phyloP scores from a whole-genome alignment of 176 grass and related monocot genomes.

The Elymus sibiricus region DNA sequence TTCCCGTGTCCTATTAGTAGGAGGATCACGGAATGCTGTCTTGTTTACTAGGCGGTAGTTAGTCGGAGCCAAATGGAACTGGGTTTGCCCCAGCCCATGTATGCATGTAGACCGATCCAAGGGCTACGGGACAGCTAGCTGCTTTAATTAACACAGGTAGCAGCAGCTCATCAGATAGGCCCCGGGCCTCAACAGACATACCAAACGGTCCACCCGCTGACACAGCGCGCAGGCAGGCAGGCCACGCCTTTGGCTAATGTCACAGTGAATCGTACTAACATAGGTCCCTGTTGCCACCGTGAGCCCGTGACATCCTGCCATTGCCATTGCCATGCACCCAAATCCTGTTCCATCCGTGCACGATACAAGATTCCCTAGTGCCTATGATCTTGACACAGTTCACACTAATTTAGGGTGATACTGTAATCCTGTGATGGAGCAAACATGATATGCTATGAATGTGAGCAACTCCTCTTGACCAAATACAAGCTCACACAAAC shows the following conservation, averaged over 20 bases:
- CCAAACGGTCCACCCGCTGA: conserved; percentile 32
- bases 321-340: too few relatives aligned
- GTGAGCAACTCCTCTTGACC: too few relatives aligned
- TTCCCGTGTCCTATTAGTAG: not conserved
- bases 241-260: not conserved
- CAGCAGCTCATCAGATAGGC: conserved; percentile 25
- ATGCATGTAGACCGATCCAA: conserved; percentile 13
- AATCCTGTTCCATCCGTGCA: too few relatives aligned
- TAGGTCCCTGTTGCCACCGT: too few relatives aligned
- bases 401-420: not conserved
- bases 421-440: too few relatives aligned
- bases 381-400: not conserved
- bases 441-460: not conserved
- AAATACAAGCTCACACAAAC: not conserved
- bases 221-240: not conserved
- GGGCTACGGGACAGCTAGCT: conserved; percentile 18
- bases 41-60: not conserved
- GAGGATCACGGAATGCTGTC: not conserved
- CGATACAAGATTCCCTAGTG: not conserved
- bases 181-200: conserved; percentile 4
- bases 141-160: conserved; percentile 35
- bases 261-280: not conserved
- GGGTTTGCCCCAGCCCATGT: not conserved
- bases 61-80: conserved; percentile 24
- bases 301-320: not conserved